Evolutionary conservation across 2,329 filamentous ascomycete species (phyloP).

Genomic region (Podosphaera fusca): DNA sequence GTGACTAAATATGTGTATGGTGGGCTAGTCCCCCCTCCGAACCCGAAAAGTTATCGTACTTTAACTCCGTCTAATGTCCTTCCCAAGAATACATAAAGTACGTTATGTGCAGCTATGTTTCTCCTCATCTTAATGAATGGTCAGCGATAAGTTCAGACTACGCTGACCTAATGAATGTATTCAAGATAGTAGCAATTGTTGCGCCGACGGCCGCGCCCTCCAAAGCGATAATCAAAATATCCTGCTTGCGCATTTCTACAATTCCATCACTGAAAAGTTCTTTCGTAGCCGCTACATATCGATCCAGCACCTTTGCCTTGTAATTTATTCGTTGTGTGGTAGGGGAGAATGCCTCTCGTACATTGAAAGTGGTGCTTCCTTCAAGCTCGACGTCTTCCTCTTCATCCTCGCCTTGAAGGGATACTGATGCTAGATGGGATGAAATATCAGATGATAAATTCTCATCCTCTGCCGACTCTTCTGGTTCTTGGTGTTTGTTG

Average conservation of each 20-base stretch:
- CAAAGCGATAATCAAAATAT: slow-evolving; percentile 44
- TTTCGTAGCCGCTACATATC: slow-evolving; percentile 18
- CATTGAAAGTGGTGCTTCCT: neutral
- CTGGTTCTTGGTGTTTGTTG: slow-evolving; percentile 9
- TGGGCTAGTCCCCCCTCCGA: too few species aligned
- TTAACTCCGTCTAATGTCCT: too few species aligned
- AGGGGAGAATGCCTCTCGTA: neutral
- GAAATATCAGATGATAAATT: neutral
- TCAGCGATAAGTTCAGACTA: neutral
- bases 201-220: slow-evolving; percentile 47
- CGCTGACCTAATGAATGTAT: slow-evolving; percentile 8
- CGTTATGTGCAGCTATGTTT: too few species aligned
- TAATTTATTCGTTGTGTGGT: neutral
- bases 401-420: neutral
- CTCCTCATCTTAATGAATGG: neutral
- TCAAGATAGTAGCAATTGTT: slow-evolving; percentile 25
- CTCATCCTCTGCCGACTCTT: neutral
- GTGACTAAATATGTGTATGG: too few species aligned
- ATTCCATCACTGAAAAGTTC: slow-evolving; percentile 44
- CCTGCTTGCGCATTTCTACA: slow-evolving; percentile 41
- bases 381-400: too few species aligned
- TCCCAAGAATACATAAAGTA: too few species aligned
- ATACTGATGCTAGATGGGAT: neutral
- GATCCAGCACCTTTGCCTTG: neutral
- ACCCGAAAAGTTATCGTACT: too few species aligned